Base-by-base conservation (phyloP, 2,329 filamentous ascomycete species). In the Hyphodiscus sp. region DNA sequence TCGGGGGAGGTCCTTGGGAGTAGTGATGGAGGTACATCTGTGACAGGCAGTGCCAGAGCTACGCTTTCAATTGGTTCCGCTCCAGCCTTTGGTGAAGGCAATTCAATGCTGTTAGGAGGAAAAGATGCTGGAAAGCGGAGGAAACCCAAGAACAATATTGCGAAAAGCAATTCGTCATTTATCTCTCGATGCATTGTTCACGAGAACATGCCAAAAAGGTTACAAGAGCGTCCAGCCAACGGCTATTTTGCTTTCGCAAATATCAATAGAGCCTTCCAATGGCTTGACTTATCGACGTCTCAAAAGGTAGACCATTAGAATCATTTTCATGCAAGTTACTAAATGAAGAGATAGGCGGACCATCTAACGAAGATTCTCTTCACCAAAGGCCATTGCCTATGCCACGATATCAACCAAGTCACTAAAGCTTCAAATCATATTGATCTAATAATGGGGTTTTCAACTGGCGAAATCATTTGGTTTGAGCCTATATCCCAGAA, bases 91-190 rank as follows among this genome's bases (percentile, higher is more conserved):
- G 92, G 92, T 8, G 89, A 94, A 64, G 87, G 88, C 50, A 97
- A 96, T 67, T 79, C 85, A 7, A 79, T 89, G 23, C 76, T 97
- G 29, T 75, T 78, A 11, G 68, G 82, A 2, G 76, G 78, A 29
- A 90, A 89, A 65, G 89, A 91, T 65, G 79, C 81, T 42, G 83
- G 81, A 59, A 96, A 96, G 76, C 81, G 83, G 68, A 82, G 86
- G 66, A 99, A 99, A 70, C 94, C 94, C 2, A 99, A 97, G 78
- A 97, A 92, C 72, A 97, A 95, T 70, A 94, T 99, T 70, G 85
- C 92, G 50, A 99, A 99, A 76, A 97, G 91, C 73, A 97, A 96
- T 70, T 99, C 94, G 10, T 96, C 92, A 0, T 99, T 96, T 67
- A 94, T 99, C 29, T 96, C 92, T n/a, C 78, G 94, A 51, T 92